Base-by-base conservation (phyloP, 805 yeast genomes). In the Lachancea dasiensis region DNA sequence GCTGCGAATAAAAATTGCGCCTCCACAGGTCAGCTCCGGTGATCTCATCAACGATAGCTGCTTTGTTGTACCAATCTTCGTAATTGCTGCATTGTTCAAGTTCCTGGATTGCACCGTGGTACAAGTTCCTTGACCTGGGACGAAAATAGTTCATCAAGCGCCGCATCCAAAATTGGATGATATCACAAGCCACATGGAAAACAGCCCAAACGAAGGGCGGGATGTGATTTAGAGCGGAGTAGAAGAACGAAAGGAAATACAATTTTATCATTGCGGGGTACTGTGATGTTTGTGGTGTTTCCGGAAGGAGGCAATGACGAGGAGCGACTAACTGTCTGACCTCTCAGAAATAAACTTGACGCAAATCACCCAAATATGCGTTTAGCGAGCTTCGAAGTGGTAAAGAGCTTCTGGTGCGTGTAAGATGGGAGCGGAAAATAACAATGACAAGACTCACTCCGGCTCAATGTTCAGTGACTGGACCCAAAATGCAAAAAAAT, bases 1-100 rank as follows among this genome's bases (percentile, higher is more conserved):
- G 77, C 43, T 72, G 72, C 25, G 90, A 81, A 21, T 80, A 77
- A 48, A 89, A 86, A 54, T 87, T 86, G 45, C 86, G 84, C 41
- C 96, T 69, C 95, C 94, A 76, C 15, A 72, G 50, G 45, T 75
- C 75, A 14, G 73, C 70, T 5, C 79, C 79, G 1, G 75, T 67
- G 8, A 72, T 56, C 28, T 64, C 64, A 43, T 77, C 82, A 1
- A 77, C 65, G 32, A 65, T 58, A 5, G 60, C 55, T 0, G 80
- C 78, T 15, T 62, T 69, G 15, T 59, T 62, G 45, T 72, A 79
- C 90, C 95, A 90, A 40, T 84, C 90, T 27, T 70, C 75, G 56
- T 77, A 84, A 14, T 72, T 69, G 29, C 68, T 64, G 14, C 81
- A 80, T 15, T 61, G 62, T 14, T 71, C 70, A 26, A 79, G 55